These are phyloP conservation scores for Euphorbia celastroides DNA, from an alignment of 441 rosid genomes.

Conservation along the genomic window DNA sequence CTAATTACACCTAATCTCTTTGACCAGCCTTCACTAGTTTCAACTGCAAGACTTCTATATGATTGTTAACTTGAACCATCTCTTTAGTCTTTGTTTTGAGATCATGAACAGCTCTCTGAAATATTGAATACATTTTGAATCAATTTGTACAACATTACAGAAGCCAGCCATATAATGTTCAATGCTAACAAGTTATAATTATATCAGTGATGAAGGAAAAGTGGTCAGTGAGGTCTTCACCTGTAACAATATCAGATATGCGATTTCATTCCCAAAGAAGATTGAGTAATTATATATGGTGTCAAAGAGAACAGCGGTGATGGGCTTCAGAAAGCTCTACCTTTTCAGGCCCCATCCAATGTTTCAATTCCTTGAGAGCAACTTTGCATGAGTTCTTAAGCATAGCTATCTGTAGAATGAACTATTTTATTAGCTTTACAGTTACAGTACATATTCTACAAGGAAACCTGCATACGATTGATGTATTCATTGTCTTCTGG, in stretches of 20 bases:
- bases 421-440: constrained; percentile 12
- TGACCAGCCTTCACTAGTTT: background rate
- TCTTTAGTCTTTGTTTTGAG: background rate
- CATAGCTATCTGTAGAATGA: constrained; percentile 42
- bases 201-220: constrained; percentile 69
- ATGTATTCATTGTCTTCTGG: background rate
- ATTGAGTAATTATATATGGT: no score
- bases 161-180: background rate
- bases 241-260: constrained; percentile 28
- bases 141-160: background rate
- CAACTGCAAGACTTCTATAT: background rate
- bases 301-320: no score
- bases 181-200: background rate
- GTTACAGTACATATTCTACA: background rate
- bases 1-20: background rate
- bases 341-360: constrained; percentile 65
- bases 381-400: constrained; percentile 39
- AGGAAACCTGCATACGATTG: background rate
- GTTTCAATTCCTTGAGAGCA: constrained; percentile 51
- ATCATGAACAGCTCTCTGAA: background rate
- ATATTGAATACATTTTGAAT: background rate
- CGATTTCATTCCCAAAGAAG: constrained; percentile 1
- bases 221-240: constrained; percentile 57
- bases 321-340: constrained; percentile 17
- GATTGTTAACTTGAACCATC: background rate